phyloP scores from a whole-genome alignment of 2,329 filamentous ascomycete species.

The Simplicillium aogashimaense region DNA sequence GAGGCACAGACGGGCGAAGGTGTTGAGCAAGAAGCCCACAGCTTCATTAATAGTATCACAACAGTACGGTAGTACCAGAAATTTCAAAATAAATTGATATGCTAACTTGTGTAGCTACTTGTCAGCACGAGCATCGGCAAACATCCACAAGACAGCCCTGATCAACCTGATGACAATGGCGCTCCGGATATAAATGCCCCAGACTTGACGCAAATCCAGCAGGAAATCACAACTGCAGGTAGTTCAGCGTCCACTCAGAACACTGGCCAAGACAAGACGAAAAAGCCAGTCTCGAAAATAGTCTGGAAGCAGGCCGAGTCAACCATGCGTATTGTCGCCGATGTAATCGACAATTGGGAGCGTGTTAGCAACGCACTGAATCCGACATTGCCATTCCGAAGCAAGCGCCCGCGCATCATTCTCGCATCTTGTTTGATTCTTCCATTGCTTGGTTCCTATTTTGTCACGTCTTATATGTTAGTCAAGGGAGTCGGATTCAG shows the following conservation, averaged over 20 bases:
- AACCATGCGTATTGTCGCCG: conserved; percentile 50
- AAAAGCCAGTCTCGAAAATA: conserved; percentile 63
- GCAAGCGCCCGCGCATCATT: conserved; percentile 38
- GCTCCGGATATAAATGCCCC: conserved; percentile 25
- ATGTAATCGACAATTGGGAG: conserved; percentile 40
- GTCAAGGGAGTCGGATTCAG: conserved; percentile 57
- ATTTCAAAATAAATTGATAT: neutral
- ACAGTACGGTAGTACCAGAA: conserved; percentile 8
- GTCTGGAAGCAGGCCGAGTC: conserved; percentile 71
- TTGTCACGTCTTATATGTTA: conserved; percentile 32
- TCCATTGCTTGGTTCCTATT: neutral
- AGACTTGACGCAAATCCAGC: conserved; percentile 11
- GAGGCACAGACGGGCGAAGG: conserved; percentile 73
- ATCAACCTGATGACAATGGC: conserved; percentile 33
- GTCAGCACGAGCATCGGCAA: conserved; percentile 64
- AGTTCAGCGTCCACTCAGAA: conserved; percentile 29
- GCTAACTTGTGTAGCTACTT: conserved; percentile 38
- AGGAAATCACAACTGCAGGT: conserved; percentile 19
- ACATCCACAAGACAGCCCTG: conserved; percentile 47
- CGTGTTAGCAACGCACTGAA: conserved; percentile 45
- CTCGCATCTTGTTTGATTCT: conserved; percentile 44
- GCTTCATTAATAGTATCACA: conserved; percentile 59
- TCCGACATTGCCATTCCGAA: conserved; percentile 53
- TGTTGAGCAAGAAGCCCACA: conserved; percentile 68
- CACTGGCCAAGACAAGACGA: conserved; percentile 59